These are phyloP conservation scores for Fragaria vesca DNA, from an alignment of 306 rosid genomes.

Conservation along the genomic window DNA sequence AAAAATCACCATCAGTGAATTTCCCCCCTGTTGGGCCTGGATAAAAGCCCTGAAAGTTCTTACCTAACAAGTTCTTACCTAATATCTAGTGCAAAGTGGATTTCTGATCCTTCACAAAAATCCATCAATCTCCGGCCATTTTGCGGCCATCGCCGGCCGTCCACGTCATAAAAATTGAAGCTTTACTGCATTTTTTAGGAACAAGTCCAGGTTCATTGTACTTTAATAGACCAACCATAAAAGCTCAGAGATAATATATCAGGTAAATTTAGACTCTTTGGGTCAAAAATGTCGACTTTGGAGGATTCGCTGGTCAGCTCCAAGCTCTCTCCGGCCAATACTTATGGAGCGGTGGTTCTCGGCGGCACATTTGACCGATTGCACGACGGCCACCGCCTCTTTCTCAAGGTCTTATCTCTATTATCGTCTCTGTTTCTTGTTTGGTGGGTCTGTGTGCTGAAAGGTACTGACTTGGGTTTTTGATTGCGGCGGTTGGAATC, in stretches of 20 bases:
- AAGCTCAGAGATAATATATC: background rate
- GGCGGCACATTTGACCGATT: conserved; percentile 95
- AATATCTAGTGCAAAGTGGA: no score
- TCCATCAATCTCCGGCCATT: background rate
- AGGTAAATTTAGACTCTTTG: background rate
- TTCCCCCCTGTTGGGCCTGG: background rate
- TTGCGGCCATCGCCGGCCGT: background rate
- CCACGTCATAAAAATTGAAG: background rate
- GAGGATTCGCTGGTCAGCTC: conserved; percentile 47
- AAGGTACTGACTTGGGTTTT: background rate
- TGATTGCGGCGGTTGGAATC: background rate
- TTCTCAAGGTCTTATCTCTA: conserved; percentile 60
- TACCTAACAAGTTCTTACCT: background rate
- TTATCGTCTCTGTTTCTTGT: background rate
- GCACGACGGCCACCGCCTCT: conserved; percentile 90
- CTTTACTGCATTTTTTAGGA: background rate
- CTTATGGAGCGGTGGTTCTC: conserved; percentile 71
- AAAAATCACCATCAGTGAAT: background rate
- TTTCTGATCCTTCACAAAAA: no score
- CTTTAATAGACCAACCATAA: background rate
- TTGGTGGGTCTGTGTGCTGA: conserved; percentile 7
- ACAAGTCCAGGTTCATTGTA: conserved; percentile 18
- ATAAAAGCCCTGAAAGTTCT: background rate
- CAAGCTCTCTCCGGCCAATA: conserved; percentile 62
- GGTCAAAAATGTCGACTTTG: conserved; percentile 25